Evolutionary conservation across 768 basidiomycete genomes (phyloP).

Genomic region (Tephrocybe sp.): DNA sequence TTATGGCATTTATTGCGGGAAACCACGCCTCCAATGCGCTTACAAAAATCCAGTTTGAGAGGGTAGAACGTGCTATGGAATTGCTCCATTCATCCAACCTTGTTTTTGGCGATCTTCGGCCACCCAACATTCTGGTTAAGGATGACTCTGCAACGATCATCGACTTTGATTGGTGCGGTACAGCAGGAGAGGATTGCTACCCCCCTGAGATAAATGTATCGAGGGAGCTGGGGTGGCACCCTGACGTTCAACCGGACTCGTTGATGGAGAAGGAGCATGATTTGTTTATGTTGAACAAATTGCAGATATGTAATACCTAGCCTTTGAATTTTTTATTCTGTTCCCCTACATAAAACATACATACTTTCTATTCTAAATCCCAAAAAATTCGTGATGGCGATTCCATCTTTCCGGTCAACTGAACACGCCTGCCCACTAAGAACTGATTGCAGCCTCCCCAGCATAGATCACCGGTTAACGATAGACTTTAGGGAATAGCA

Average conservation of each 20-base stretch:
- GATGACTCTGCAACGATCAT: neutral
- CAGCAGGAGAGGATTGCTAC: neutral
- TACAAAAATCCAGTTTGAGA: neutral
- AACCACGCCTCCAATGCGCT: too few relatives aligned
- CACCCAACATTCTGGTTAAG: constrained; percentile 6
- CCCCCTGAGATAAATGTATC: neutral
- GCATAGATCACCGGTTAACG: too few relatives aligned
- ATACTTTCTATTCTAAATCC: too few relatives aligned
- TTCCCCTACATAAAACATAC: too few relatives aligned
- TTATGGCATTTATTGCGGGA: constrained; percentile 7
- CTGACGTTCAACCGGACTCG: neutral
- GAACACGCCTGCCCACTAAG: too few relatives aligned
- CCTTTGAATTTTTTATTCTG: too few relatives aligned
- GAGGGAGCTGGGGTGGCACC: neutral
- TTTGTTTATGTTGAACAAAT: neutral
- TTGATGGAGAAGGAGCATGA: neutral
- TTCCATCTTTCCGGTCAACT: too few relatives aligned
- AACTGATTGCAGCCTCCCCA: too few relatives aligned
- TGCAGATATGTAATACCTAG: too few relatives aligned
- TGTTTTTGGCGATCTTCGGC: constrained; percentile 7
- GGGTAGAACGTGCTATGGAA: neutral
- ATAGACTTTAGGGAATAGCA: too few relatives aligned
- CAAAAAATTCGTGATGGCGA: too few relatives aligned
- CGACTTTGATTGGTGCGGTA: constrained; percentile 9
- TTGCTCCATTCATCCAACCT: neutral